Evolutionary conservation across 1,284 basidiomycete species (phyloP), one percentile per base, ranked within the genome.

Genomic region (Ceratobasidium sp.): DNA sequence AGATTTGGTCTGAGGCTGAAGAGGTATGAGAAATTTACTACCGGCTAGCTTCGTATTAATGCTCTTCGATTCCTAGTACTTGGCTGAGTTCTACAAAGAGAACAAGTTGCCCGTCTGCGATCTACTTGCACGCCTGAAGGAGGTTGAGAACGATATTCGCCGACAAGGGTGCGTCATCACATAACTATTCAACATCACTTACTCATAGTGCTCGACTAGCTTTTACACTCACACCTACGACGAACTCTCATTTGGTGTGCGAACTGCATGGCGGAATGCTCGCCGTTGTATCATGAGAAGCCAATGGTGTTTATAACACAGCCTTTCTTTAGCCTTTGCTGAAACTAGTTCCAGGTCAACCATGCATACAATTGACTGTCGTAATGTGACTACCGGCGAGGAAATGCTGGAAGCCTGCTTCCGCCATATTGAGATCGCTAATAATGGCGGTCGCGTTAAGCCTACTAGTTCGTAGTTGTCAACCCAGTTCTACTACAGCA

Each of bases 351-450:
- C 28, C 23, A 70, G 67, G 67, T 70, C 67, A n/a, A 70, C 67
- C 13, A 70, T 70, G 67, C 48, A 70, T n/a, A 70, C 67, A 17
- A 70, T 70, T 28, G 67, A 70, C 40, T 70, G 67, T n/a, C 67
- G 67, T 3, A 26, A 70, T 38, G 67, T 70, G 17, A 70, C 67
- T 9, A 70, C 67, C 17, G 52, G 67, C 28, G 67, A 70, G 13
- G 67, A 15, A 6, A 70, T 70, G 67, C 48, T 70, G 3, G 67
- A 70, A 70, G 67, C 67, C 28, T 70, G 67, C 33, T 42, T 70
- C 50, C 67, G 67, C 9, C 67, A 70, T 38, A 52, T 70, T 42
- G 67, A 70, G 23, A 70, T 57, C 15, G 67, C 67, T 3, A 70
- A 70, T 38, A 70, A 70, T n/a, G 67, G 67, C 15, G 67, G 67